Base-by-base conservation (phyloP, 768 basidiomycete species). In the Auricularia cornea region DNA sequence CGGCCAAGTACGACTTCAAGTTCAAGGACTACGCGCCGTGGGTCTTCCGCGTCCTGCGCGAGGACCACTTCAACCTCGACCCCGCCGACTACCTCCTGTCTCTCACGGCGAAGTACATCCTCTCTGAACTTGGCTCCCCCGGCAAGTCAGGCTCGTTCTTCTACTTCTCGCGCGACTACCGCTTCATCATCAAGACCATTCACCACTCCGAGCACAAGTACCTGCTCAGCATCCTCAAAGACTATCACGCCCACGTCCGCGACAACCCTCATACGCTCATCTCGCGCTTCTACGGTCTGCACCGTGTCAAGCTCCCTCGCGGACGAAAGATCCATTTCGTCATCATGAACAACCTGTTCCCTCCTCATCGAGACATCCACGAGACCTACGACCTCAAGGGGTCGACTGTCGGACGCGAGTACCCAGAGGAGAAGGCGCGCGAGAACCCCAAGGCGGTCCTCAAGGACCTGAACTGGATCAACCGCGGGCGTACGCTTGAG, bases 171-270 rank as follows among this genome's bases (percentile, higher is more conserved):
- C 84, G 94, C 48, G 96, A 99, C 79, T 99, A 98, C 72, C 89
- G 96, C 2, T 99, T 97, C 80, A 99, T 99, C 78, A 98, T 99
- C 85, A 99, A 99, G 77, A 99, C 96, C 20, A 98, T 99, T 66
- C 91, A 86, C 16, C 93, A 94, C 70, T 82, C 85, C 38, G 97
- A 99, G 72, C 94, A 97, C 81, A 91, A 92, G 73, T 98, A 95
- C 74, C 81, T 99, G 1, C 83, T 94, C 28, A 81, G 80, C 11
- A 91, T 98, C 67, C 83, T 99, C 59, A 85, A 84, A 68, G 75
- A 85, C 54, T 98, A 98, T 74, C 85, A 96, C 73, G 79, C 80
- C 20, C 94, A 98, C 70, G 84, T 98, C 65, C 86, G 86, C 72
- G 80, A 76, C 51, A 98, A 98, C 75, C 97, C 97, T 0, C 94